These are phyloP conservation scores for Monosporascus sp. DNA, from an alignment of 2,329 filamentous ascomycete genomes.

Conservation along the genomic window DNA sequence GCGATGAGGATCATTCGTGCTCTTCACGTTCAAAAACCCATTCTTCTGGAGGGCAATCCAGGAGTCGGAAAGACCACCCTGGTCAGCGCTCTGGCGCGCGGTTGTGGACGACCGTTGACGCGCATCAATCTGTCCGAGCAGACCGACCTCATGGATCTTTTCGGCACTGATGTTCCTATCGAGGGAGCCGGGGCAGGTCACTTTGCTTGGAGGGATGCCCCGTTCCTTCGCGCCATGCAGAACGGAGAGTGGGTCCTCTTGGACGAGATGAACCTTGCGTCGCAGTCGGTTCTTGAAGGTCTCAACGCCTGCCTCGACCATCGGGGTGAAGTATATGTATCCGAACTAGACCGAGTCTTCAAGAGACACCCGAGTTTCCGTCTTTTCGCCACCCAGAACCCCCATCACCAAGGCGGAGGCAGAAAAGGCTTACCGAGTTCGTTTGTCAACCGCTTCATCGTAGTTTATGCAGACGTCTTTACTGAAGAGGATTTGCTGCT, in stretches of 20 bases:
- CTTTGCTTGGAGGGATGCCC: conserved; percentile 93
- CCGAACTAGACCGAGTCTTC: conserved; percentile 92
- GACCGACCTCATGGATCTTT: conserved; percentile 95
- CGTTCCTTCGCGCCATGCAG: conserved; percentile 95
- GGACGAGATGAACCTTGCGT: conserved; percentile 98
- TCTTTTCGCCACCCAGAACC: conserved; percentile 96
- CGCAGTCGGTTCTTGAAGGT: conserved; percentile 92
- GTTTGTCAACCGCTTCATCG: conserved; percentile 96
- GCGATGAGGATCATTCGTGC: conserved; percentile 87
- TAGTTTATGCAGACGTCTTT: conserved; percentile 94
- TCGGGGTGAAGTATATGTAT: conserved; percentile 89
- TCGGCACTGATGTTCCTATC: conserved; percentile 91
- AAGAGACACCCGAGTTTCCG: conserved; percentile 82
- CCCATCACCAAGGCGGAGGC: conserved; percentile 93
- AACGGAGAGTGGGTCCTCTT: conserved; percentile 92
- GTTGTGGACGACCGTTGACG: conserved; percentile 75
- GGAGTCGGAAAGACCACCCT: conserved; percentile 97
- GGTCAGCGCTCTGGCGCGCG: conserved; percentile 74
- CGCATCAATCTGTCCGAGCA: conserved; percentile 97
- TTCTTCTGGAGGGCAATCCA: conserved; percentile 93
- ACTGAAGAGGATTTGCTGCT: conserved; percentile 71
- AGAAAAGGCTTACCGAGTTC: conserved; percentile 91
- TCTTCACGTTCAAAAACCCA: conserved; percentile 81
- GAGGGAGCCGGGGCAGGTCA: conserved; percentile 87
- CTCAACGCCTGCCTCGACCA: conserved; percentile 96